Base-by-base conservation (phyloP, 2,329 filamentous ascomycete genomes). In the Neopestalotiopsis sp. region DNA sequence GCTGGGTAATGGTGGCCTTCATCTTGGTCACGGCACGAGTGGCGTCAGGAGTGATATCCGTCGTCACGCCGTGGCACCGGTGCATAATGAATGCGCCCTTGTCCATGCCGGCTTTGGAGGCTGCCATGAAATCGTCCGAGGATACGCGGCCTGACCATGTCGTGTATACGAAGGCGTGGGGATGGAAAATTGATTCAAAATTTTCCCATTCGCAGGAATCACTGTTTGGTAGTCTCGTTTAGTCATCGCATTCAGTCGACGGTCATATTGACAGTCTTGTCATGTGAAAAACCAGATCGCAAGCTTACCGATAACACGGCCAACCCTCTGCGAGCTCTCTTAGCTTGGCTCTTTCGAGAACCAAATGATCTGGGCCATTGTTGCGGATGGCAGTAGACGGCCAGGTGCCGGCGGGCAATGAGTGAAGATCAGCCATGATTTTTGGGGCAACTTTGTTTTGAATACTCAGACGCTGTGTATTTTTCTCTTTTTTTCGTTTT, bases 171-270 rank as follows among this genome's bases (percentile, higher is more conserved):
- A 81, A 79, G 2, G 85, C 84, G 45, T 79, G 78, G 0, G 81
- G 79, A 70, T 85, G 83, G 74, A 86, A 86, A 60, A 86, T 85
- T 3, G 84, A 85, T 13, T 75, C 75, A 28, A 86, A 79, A 72
- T 86, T 86, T 62, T 85, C 81, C 85, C 84, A 87, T 74, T 87
- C 85, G 70, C 84, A 85, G 7, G 83, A 78, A 71, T 86, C 83
- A 12, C 83, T 63, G n/a, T 63, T 42, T 7, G 17, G 9, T 42
- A 24, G 2, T 6, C 14, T 24, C 9, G 3, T 13, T 42, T 12
- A 28, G 13, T 24, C 30, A 10, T 10, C 34, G 1, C 10, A 38
- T 38, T 38, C 3, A 2, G 4, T 6, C 6, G 4, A 4, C 4
- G 34, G 34, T 4, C 4, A 38, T 10, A 3, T 28, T 28, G 24